A percentile compares a stretch with the other conserved stretches of the same genome.
phyloP scores from a whole-genome alignment of 176 grass and related monocot species.

The Oropetium thomaeum region DNA sequence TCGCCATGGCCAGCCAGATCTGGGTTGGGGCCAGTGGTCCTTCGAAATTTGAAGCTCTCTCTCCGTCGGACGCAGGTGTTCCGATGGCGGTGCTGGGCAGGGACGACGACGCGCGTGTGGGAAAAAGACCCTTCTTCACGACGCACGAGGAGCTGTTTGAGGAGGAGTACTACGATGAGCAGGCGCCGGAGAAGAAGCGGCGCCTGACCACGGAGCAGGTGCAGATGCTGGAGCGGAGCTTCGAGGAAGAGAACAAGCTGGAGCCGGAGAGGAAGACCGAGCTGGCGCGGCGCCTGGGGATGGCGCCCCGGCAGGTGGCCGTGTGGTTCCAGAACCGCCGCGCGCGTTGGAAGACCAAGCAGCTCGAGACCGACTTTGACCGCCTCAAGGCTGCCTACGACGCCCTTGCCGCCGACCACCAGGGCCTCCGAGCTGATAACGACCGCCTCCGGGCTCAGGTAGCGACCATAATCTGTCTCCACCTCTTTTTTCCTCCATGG shows the following conservation, averaged over 20 bases:
- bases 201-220: slow-evolving; percentile 85
- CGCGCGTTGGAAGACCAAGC: slow-evolving; percentile 92
- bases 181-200: slow-evolving; percentile 81
- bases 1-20: slow-evolving; percentile 9
- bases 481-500: background rate
- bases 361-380: slow-evolving; percentile 87
- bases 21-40: background rate
- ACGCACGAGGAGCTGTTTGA: slow-evolving; percentile 78
- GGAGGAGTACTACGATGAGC: slow-evolving; percentile 98
- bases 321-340: slow-evolving; percentile 98
- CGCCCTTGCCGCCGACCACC: slow-evolving; percentile 55
- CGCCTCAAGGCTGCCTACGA: slow-evolving; percentile 68
- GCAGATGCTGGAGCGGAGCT: slow-evolving; percentile 64
- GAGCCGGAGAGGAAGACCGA: slow-evolving; percentile 90
- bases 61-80: slow-evolving; percentile 37
- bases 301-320: slow-evolving; percentile 90
- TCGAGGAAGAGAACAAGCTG: slow-evolving; percentile 88
- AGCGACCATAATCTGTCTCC: background rate
- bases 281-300: slow-evolving; percentile 64
- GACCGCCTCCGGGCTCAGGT: slow-evolving; percentile 66
- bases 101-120: slow-evolving; percentile 37
- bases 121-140: slow-evolving; percentile 76
- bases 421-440: slow-evolving; percentile 71
- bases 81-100: slow-evolving; percentile 45
- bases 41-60: background rate